phyloP scores from a whole-genome alignment of 2,329 filamentous ascomycete genomes.

The Cryphonectria nitschkei region DNA sequence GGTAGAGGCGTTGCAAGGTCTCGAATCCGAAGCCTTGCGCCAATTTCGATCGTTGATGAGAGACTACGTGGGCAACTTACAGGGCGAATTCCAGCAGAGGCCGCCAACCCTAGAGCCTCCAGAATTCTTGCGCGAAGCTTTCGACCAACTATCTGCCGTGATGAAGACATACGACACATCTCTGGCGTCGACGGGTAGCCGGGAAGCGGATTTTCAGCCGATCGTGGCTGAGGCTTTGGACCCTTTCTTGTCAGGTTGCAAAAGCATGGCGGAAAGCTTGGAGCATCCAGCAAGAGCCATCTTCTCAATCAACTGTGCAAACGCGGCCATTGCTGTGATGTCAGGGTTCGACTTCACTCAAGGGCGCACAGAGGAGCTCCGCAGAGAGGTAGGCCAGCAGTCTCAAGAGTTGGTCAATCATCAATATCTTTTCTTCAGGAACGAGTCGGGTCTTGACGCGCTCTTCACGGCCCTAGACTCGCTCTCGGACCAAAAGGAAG shows the following conservation, averaged over 20 bases:
- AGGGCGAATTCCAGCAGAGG: conserved; percentile 70
- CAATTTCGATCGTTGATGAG: conserved; percentile 83
- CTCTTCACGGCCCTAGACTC: conserved; percentile 62
- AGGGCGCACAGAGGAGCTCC: conserved; percentile 57
- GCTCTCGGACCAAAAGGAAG: conserved; percentile 43
- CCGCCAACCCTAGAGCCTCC: conserved; percentile 78
- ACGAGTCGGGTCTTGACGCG: conserved; percentile 71
- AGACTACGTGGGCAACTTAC: conserved; percentile 76
- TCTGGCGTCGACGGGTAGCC: conserved; percentile 60
- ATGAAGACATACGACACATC: conserved; percentile 89
- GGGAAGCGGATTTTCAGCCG: conserved; percentile 71
- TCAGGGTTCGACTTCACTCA: conserved; percentile 66
- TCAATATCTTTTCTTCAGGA: conserved; percentile 74
- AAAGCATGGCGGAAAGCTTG: conserved; percentile 67
- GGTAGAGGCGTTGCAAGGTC: conserved; percentile 66
- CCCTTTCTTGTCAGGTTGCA: conserved; percentile 79
- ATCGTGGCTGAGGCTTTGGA: conserved; percentile 81
- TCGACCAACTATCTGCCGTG: conserved; percentile 76
- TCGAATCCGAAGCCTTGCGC: conserved; percentile 77
- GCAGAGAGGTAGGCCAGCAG: conserved; percentile 58
- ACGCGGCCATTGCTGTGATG: conserved; percentile 61
- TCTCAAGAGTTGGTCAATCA: conserved; percentile 62
- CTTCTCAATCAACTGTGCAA: conserved; percentile 74
- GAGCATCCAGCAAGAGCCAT: conserved; percentile 64
- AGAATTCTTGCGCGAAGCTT: conserved; percentile 76